Evolutionary conservation across 805 yeast species (phyloP).

Genomic region (Debaryomyces maramus): DNA sequence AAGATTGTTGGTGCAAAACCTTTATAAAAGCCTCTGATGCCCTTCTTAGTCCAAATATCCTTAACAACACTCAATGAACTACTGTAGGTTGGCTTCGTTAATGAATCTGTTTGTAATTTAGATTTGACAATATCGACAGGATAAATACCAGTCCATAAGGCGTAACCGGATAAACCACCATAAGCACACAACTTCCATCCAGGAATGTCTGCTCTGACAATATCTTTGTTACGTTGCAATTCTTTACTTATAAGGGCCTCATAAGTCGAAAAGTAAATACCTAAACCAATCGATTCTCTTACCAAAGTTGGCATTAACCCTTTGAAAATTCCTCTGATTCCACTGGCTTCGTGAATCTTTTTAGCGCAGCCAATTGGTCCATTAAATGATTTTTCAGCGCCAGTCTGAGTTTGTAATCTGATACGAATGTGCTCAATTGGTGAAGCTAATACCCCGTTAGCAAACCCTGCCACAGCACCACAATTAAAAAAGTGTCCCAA

Average conservation of each 20-base stretch:
- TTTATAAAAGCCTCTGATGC: conserved; percentile 77
- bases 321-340: conserved; percentile 65
- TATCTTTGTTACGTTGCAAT: conserved; percentile 39
- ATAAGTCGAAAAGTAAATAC: conserved; percentile 83
- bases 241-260: conserved; percentile 82
- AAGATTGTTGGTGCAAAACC: conserved; percentile 91
- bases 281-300: conserved; percentile 87
- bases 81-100: conserved; percentile 58
- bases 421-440: conserved; percentile 97
- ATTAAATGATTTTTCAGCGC: conserved; percentile 46
- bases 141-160: conserved; percentile 81
- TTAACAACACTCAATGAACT: conserved; percentile 59
- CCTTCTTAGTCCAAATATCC: conserved; percentile 55
- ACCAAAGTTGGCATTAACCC: conserved; percentile 81
- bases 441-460: conserved; percentile 83
- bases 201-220: conserved; percentile 71
- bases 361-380: conserved; percentile 78
- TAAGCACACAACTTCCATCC: conserved; percentile 82
- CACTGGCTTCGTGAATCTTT: conserved; percentile 55
- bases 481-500: conserved; percentile 71
- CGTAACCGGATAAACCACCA: conserved; percentile 91
- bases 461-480: conserved; percentile 91
- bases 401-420: conserved; percentile 85
- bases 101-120: conserved; percentile 68
- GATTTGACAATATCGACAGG: conserved; percentile 93